Evolutionary conservation across 768 basidiomycete genomes (phyloP).

Genomic region (Calocera cornea): DNA sequence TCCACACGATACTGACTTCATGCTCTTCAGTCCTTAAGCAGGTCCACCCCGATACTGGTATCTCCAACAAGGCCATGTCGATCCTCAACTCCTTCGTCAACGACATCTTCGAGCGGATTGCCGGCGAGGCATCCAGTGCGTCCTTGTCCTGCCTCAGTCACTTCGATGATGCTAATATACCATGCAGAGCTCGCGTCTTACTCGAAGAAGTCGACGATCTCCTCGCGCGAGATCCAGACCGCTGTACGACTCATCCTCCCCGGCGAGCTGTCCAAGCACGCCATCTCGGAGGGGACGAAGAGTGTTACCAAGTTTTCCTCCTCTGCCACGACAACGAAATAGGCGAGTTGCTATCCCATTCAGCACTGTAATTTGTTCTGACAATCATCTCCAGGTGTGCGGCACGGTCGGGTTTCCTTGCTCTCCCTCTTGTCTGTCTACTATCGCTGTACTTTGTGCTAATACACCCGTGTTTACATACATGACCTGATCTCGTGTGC

Average conservation of each 20-base stretch:
- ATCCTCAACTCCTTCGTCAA: constrained; percentile 89
- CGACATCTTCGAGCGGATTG: constrained; percentile 87
- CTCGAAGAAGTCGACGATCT: constrained; percentile 98
- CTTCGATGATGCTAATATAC: not conserved
- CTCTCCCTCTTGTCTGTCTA: not conserved
- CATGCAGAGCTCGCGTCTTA: constrained; percentile 79
- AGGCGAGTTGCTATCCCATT: not conserved
- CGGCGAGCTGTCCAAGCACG: constrained; percentile 96
- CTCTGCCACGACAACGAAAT: constrained; percentile 17
- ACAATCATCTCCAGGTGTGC: not conserved
- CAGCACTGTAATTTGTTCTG: not conserved
- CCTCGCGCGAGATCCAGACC: constrained; percentile 96
- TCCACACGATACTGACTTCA: not conserved
- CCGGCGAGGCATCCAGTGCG: constrained; percentile 76
- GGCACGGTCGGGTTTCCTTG: not conserved
- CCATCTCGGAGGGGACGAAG: constrained; percentile 89
- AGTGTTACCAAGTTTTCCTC: constrained; percentile 46
- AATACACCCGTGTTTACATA: constrained; percentile 5
- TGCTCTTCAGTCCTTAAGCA: constrained; percentile 66
- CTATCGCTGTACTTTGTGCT: constrained; percentile 1
- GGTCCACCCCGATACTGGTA: constrained; percentile 96
- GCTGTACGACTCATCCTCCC: constrained; percentile 89
- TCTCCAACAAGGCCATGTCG: constrained; percentile 93
- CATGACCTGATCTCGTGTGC: not conserved
- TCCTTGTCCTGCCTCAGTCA: not conserved